Conservation (phyloP, 2,329 filamentous ascomycete species). For the Pseudogymnoascus sp. region DNA sequence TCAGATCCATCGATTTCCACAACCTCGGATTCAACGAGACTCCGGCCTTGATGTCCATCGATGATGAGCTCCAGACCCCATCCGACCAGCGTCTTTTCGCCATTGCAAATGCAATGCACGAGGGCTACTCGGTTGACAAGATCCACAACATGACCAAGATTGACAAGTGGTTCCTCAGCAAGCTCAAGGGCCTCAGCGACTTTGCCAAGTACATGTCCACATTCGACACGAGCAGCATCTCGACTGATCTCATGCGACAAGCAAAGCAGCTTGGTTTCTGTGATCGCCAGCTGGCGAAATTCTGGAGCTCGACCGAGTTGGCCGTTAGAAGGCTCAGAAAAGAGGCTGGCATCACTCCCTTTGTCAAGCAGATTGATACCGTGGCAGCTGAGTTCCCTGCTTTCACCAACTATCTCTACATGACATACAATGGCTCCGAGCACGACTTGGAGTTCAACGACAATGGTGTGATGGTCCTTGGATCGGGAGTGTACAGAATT, state of each 20-base stretch:
- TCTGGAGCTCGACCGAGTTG: slow-evolving; percentile 90
- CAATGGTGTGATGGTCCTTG: slow-evolving; percentile 90
- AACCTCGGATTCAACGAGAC: slow-evolving; percentile 94
- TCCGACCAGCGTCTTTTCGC: slow-evolving; percentile 96
- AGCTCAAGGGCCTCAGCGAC: slow-evolving; percentile 82
- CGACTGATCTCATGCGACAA: slow-evolving; percentile 60
- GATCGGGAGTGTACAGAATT: slow-evolving; percentile 93
- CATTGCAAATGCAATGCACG: slow-evolving; percentile 94
- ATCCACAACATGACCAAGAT: slow-evolving; percentile 99
- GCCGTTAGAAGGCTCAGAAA: slow-evolving; percentile 75
- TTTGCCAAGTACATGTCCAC: slow-evolving; percentile 72
- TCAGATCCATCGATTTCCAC: slow-evolving; percentile 87
- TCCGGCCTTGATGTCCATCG: slow-evolving; percentile 80
- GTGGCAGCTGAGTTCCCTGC: slow-evolving; percentile 95
- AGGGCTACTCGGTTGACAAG: slow-evolving; percentile 88
- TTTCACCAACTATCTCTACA: slow-evolving; percentile 89
- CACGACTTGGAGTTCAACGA: slow-evolving; percentile 80
- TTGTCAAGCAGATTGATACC: slow-evolving; percentile 97
- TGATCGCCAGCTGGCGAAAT: slow-evolving; percentile 86
- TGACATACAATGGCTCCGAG: slow-evolving; percentile 88
- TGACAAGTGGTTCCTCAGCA: slow-evolving; percentile 95
- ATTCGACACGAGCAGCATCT: slow-evolving; percentile 57
- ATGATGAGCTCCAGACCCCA: slow-evolving; percentile 91
- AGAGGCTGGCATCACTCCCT: slow-evolving; percentile 78
- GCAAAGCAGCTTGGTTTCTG: slow-evolving; percentile 94